Conservation (phyloP, 495 filamentous ascomycete genomes). For the Daldinia vernicosa region DNA sequence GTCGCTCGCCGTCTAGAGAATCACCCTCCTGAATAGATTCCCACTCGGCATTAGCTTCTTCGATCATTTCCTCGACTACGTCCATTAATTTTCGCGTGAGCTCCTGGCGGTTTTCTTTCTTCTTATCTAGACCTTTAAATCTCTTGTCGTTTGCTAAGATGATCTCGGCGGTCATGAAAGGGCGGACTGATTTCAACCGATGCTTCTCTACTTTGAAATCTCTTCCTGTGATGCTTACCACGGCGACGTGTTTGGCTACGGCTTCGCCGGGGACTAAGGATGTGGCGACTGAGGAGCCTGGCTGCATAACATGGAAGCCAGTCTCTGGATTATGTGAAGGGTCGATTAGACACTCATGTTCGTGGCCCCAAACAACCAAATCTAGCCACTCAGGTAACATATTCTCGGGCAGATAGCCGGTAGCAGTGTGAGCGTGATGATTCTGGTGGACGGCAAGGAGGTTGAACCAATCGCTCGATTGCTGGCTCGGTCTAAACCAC, state of each 20-base stretch:
- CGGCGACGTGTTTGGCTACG: conserved; percentile 87
- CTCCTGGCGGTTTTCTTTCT: conserved; percentile 81
- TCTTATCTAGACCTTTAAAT: conserved; percentile 78
- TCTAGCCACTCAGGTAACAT: conserved; percentile 93
- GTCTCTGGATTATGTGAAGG: conserved; percentile 83
- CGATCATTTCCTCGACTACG: conserved; percentile 85
- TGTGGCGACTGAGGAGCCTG: conserved; percentile 94
- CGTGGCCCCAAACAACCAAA: conserved; percentile 94
- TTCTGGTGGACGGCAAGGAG: conserved; percentile 97
- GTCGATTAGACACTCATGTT: conserved; percentile 95
- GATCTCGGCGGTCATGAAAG: conserved; percentile 89
- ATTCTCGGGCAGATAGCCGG: conserved; percentile 90
- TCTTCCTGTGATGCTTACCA: conserved; percentile 83
- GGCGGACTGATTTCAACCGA: conserved; percentile 85
- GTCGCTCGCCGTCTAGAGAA: conserved; percentile 66
- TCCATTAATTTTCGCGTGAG: conserved; percentile 78
- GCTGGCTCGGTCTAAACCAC: conserved; percentile 85
- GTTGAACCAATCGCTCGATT: conserved; percentile 95
- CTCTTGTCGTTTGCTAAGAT: conserved; percentile 76
- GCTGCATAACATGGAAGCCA: conserved; percentile 95
- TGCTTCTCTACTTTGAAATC: conserved; percentile 84
- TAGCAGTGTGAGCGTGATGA: conserved; percentile 88
- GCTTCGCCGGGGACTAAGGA: conserved; percentile 91
- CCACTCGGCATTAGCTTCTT: conserved; percentile 86
- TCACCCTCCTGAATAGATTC: conserved; percentile 69